Base-by-base conservation (phyloP, 2,329 filamentous ascomycete genomes). In the Ophiocordyceps sinensis region DNA sequence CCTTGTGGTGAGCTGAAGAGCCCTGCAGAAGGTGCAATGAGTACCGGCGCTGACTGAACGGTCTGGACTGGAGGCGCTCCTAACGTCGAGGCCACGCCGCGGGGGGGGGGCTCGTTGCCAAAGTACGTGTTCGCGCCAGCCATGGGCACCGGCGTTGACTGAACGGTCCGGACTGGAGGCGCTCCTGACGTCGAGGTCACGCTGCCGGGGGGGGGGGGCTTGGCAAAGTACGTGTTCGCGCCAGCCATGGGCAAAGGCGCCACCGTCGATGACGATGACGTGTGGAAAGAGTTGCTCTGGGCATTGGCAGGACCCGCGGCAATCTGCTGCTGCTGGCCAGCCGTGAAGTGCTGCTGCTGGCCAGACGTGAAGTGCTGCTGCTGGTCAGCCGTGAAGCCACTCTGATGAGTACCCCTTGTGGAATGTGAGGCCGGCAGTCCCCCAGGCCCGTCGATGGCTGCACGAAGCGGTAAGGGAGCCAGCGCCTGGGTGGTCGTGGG, bases 71-170 rank as follows among this genome's bases (percentile, higher is more conserved):
- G 17, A 17, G 4, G 7, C 32, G 13, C 17, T 17, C 10, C 15
- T 10, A n/a, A 15, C n/a, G 17, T 17, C 32, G 32, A 17, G 10
- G 32, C n/a, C 5, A 14, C n/a, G 42, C 36, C n/a, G 42, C 36
- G 3, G 23, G 23, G 23, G 6, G 23, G 36, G 10, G 6, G 5
- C 12, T 36, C 36, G 19, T 40, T 43, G 36, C 56, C 55, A 44
- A 66, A 62, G 42, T 53, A 63, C 2, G 61, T 64, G 38, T 63
- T 58, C 15, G 61, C 49, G 32, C 61, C 55, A 11, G 49, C 46
- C 26, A 64, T 54, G 2, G 11, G 13, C 28, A 14, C 12, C 10
- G 35, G 35, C 21, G 34, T 41, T 2, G 14, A 15, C 19, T 35
- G 34, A 12, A 14, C 32, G 12, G 17, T 32, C 28, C 17, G 32